Base-by-base conservation (phyloP, 73 alveolate species). In the Blepharisma japonicum region DNA sequence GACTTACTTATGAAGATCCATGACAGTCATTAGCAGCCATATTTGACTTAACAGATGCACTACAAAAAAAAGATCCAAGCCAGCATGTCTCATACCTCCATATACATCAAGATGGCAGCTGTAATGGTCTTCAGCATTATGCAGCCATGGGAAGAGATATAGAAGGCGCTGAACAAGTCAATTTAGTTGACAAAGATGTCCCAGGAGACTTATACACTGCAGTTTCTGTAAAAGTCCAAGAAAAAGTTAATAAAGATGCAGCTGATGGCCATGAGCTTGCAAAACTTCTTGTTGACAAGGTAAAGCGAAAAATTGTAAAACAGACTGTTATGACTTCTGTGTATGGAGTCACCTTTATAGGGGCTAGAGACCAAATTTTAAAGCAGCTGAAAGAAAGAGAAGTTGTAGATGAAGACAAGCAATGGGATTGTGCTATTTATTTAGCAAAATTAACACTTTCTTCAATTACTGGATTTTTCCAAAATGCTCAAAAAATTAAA, bases 121-220 rank as follows among this genome's bases (percentile, higher is more conserved):
- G 91, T 68, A 86, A 86, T 55, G 92, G 97, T 50, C 55, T 81
- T 80, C 86, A 90, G 90, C 98, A 92, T 71, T 94, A 94, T 88
- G 99, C 99, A 23, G 99, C 98, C 0, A 55, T 95, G 77, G 99
- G 99, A 23, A 87, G 99, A 81, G 99, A 95, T 76, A 88, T 84
- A 45, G 91, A 87, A 55, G 99, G 98, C 45, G 99, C 96, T 9
- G 53, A 89, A 46, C 77, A 90, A 68, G 97, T 88, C 11, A 88
- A 90, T 72, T 78, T 94, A 47, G 92, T 94, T 48, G 86, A 87
- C 38, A 86, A 95, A 20, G 92, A 87, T 21, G 68, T 81, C 45
- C 98, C 98, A 8, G 98, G 98, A 55, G 98, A 91, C 80, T 92
- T 91, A 9, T 92, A 89, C 66, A 88, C 96, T 6, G 94, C 95